Percentiles rank a stretch among this genome's conserved stretches.
Conservation (phyloP, 2,329 filamentous ascomycete genomes). For the Cladorrhinum sp. region DNA sequence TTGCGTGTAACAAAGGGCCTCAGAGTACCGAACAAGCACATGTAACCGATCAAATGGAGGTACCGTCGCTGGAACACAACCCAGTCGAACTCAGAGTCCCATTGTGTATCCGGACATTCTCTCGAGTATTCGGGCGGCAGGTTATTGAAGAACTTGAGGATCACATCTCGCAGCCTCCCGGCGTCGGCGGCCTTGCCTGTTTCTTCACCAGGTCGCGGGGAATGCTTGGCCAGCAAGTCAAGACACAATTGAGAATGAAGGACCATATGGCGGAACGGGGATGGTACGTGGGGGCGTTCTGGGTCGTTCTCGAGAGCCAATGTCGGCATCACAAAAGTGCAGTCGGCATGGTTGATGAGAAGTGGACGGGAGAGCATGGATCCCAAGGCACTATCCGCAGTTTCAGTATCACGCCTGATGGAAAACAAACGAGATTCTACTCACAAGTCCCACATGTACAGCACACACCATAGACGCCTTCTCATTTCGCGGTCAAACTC, state of each 20-base stretch:
- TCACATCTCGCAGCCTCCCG: conserved; percentile 28
- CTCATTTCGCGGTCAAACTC: conserved; percentile 48
- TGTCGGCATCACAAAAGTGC: conserved; percentile 39
- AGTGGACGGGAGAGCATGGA: conserved; percentile 42
- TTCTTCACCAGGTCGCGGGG: conserved; percentile 1
- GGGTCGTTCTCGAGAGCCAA: conserved; percentile 36
- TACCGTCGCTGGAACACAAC: conserved; percentile 32
- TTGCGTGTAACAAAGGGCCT: conserved; percentile 27
- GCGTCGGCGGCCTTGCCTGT: conserved; percentile 12
- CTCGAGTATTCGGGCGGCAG: conserved; percentile 30
- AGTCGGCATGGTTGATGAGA: conserved; percentile 41
- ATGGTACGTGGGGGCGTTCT: conserved; percentile 34
- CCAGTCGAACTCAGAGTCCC: conserved; percentile 29
- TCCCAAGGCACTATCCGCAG: conserved; percentile 34
- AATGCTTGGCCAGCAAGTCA: conserved; percentile 19
- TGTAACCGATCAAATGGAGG: conserved; percentile 30
- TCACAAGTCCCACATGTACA: conserved; percentile 49
- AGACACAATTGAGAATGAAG: conserved; percentile 38
- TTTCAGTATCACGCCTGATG: neutral
- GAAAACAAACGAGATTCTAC: conserved; percentile 6
- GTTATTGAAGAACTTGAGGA: conserved; percentile 35
- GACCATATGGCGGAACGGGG: conserved; percentile 42
- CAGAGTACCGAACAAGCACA: conserved; percentile 26
- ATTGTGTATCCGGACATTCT: conserved; percentile 27
- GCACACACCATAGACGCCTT: conserved; percentile 43